phyloP scores from a whole-genome alignment of 495 filamentous ascomycete species.

The Neurospora sp. region DNA sequence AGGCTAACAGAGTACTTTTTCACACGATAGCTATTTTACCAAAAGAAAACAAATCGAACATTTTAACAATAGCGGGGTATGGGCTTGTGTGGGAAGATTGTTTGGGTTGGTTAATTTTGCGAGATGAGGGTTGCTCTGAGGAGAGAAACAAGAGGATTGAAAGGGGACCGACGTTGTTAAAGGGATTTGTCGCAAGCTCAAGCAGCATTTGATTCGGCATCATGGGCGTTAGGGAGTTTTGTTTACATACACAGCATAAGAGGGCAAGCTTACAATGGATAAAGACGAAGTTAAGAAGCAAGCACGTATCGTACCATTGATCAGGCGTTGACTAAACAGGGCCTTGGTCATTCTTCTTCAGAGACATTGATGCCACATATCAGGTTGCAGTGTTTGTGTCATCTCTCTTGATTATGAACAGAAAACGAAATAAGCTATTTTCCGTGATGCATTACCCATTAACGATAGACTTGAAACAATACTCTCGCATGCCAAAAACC shows the following conservation, averaged over 20 bases:
- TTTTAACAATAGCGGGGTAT: constrained; percentile 31
- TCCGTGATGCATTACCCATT: not conserved
- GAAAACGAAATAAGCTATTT: not conserved
- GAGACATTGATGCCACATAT: not conserved
- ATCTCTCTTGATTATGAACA: not conserved
- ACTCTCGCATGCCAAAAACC: not conserved
- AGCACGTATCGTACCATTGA: not conserved
- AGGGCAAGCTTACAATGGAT: not conserved
- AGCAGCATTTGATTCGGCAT: not conserved
- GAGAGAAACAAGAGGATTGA: not conserved
- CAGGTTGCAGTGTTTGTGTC: not conserved
- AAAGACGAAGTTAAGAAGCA: not conserved
- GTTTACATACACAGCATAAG: not conserved
- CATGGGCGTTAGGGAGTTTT: not conserved
- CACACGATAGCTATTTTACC: constrained; percentile 34
- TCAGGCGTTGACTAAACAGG: not conserved
- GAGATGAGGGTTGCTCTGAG: not conserved
- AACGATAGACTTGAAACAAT: not conserved
- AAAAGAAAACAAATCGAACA: constrained; percentile 45
- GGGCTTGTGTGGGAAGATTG: constrained; percentile 11
- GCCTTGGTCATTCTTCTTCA: not conserved
- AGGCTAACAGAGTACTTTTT: constrained; percentile 15
- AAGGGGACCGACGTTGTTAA: not conserved
- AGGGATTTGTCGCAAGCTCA: not conserved
- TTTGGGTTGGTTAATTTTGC: not conserved